These are phyloP conservation scores for Pterocarpus santalinus DNA, from an alignment of 306 rosid species.

Conservation along the genomic window DNA sequence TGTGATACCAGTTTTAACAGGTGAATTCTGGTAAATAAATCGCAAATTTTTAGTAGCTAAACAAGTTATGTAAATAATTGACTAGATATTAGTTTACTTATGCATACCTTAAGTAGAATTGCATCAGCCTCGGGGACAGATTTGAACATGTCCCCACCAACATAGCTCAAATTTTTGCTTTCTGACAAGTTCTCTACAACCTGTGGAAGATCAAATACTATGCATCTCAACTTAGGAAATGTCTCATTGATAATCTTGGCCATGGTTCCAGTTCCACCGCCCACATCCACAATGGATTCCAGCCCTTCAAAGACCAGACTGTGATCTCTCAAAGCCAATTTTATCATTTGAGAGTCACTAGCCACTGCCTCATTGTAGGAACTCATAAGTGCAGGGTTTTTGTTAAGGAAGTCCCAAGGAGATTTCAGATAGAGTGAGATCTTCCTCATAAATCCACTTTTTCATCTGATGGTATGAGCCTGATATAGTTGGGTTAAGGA, in stretches of 20 bases:
- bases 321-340: conserved; percentile 49
- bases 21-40: not conserved
- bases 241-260: conserved; percentile 8
- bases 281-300: conserved; percentile 44
- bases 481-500: not conserved
- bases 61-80: too few species aligned
- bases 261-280: conserved; percentile 14
- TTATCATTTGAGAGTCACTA: conserved; percentile 52
- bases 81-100: too few species aligned
- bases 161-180: conserved; percentile 2
- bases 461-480: not conserved
- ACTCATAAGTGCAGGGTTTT: not conserved
- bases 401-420: not conserved
- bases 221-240: conserved; percentile 17
- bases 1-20: too few species aligned
- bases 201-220: conserved; percentile 25
- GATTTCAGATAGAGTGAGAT: not conserved
- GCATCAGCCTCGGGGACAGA: conserved; percentile 38
- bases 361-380: conserved; percentile 49
- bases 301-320: conserved; percentile 50
- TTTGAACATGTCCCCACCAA: conserved; percentile 32
- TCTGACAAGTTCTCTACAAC: not conserved
- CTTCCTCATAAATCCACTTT: not conserved
- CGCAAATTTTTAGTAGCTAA: too few species aligned
- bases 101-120: conserved; percentile 39